Percentiles rank a stretch among this genome's conserved stretches.
phyloP scores from a whole-genome alignment of 495 filamentous ascomycete genomes.

The Aspergillus coremiiformis region DNA sequence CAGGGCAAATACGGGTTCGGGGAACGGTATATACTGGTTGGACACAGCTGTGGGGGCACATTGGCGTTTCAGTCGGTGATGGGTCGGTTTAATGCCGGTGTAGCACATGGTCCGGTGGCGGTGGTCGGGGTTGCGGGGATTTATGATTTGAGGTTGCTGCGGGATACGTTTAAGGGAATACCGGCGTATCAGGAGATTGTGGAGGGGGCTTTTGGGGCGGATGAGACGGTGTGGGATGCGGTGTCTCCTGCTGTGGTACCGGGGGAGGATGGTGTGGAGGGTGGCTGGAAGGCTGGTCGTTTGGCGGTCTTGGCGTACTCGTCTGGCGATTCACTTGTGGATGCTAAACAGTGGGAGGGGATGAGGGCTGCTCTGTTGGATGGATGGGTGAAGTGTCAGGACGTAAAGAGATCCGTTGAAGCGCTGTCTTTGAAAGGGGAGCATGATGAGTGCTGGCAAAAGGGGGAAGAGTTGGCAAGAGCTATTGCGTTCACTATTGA shows the following conservation, averaged over 20 bases:
- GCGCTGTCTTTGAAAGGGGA: conserved; percentile 42
- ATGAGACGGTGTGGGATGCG: conserved; percentile 43
- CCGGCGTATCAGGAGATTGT: conserved; percentile 52
- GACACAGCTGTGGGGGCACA: conserved; percentile 71
- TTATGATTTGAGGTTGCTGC: conserved; percentile 54
- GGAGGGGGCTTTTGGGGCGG: conserved; percentile 54
- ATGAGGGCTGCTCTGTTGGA: conserved; percentile 37
- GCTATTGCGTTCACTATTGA: conserved; percentile 28
- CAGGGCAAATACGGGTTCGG: conserved; percentile 46
- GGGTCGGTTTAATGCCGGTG: conserved; percentile 15
- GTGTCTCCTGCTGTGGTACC: conserved; percentile 43
- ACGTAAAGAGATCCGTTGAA: conserved; percentile 23
- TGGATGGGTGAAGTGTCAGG: conserved; percentile 21
- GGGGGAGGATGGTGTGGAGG: conserved; percentile 26
- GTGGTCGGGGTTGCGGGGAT: conserved; percentile 59
- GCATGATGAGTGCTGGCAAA: conserved; percentile 58
- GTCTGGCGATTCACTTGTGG: conserved; percentile 53
- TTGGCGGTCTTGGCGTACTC: conserved; percentile 55
- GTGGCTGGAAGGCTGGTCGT: conserved; percentile 35
- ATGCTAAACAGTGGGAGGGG: conserved; percentile 41
- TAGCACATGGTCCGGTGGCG: conserved; percentile 25
- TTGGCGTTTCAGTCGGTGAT: conserved; percentile 64
- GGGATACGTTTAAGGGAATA: conserved; percentile 39
- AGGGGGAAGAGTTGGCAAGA: conserved; percentile 44
- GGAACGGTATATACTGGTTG: conserved; percentile 55